Conservation (phyloP, 1,284 basidiomycete species). For the Papiliotrema fonsecae region DNA sequence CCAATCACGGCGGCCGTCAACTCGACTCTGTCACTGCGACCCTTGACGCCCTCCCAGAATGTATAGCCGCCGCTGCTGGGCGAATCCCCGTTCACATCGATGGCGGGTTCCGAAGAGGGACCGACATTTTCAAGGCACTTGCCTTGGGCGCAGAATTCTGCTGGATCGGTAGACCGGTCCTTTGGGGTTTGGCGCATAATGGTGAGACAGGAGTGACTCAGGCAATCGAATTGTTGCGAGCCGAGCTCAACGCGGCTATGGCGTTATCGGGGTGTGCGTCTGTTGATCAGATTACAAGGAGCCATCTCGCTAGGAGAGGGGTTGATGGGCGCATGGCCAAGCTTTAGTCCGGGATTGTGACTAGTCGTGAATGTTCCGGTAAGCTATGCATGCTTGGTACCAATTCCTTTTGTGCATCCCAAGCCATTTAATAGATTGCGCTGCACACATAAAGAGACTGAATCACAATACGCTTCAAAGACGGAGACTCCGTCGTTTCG, state of each 20-base stretch:
- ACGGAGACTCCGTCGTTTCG: too few species aligned
- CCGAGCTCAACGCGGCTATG: constrained; percentile 22
- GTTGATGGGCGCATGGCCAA: background rate
- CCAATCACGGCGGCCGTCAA: constrained; percentile 21
- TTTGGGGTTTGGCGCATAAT: constrained; percentile 26
- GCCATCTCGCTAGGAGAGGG: constrained; percentile 12
- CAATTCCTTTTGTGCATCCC: too few species aligned
- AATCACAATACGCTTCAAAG: too few species aligned
- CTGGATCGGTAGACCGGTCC: constrained; percentile 22
- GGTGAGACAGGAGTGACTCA: constrained; percentile 17
- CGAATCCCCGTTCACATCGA: constrained; percentile 33
- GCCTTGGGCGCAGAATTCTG: constrained; percentile 32
- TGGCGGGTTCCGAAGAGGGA: constrained; percentile 32
- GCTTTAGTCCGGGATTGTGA: too few species aligned
- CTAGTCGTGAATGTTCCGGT: too few species aligned
- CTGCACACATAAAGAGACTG: too few species aligned
- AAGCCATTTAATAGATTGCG: too few species aligned
- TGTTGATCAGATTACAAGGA: constrained; percentile 12
- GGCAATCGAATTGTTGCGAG: constrained; percentile 14
- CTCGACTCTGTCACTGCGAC: constrained; percentile 29
- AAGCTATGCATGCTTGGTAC: too few species aligned
- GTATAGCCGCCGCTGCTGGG: constrained; percentile 22
- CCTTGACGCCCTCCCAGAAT: constrained; percentile 24
- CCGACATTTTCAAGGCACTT: constrained; percentile 36
- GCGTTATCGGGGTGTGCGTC: constrained; percentile 15